Conservation (phyloP, 352 stramenopile genomes). For the Pythium dissimile region DNA sequence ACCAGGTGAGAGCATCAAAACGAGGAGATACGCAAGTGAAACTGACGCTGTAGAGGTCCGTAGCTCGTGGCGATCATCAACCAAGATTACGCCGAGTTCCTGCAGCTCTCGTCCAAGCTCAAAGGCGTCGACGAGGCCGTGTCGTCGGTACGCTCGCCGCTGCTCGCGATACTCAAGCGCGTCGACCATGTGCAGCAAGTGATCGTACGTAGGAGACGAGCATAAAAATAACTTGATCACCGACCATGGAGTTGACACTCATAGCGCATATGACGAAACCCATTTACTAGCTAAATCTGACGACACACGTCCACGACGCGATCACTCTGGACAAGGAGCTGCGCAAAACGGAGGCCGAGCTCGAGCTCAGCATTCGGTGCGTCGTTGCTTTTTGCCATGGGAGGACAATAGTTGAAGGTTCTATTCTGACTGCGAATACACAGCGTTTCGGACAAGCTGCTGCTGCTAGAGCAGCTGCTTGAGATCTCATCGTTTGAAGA, state of each 20-base stretch:
- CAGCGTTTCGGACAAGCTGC: constrained; percentile 71
- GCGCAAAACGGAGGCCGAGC: constrained; percentile 39
- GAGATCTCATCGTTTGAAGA: constrained; percentile 45
- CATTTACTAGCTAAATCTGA: constrained; percentile 30
- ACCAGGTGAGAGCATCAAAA: constrained; percentile 68
- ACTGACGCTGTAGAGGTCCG: background rate
- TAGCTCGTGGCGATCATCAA: constrained; percentile 88
- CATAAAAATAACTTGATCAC: no score
- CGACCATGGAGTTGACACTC: no score
- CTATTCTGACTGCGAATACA: background rate
- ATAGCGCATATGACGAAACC: no score
- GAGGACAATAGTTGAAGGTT: no score
- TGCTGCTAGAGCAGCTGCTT: constrained; percentile 72
- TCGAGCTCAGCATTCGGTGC: constrained; percentile 58
- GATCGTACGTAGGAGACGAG: constrained; percentile 31
- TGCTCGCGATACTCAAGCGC: constrained; percentile 72
- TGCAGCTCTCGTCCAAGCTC: constrained; percentile 85
- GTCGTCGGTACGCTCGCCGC: constrained; percentile 66
- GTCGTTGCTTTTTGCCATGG: background rate
- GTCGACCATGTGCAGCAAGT: constrained; percentile 66
- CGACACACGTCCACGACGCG: constrained; percentile 49
- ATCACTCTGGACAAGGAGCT: constrained; percentile 42
- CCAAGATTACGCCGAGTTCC: constrained; percentile 86
- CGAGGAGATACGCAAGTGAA: no score
- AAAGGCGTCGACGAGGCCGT: constrained; percentile 86